Conservation (phyloP, 441 rosid species). For the Theobroma grandiflorum region DNA sequence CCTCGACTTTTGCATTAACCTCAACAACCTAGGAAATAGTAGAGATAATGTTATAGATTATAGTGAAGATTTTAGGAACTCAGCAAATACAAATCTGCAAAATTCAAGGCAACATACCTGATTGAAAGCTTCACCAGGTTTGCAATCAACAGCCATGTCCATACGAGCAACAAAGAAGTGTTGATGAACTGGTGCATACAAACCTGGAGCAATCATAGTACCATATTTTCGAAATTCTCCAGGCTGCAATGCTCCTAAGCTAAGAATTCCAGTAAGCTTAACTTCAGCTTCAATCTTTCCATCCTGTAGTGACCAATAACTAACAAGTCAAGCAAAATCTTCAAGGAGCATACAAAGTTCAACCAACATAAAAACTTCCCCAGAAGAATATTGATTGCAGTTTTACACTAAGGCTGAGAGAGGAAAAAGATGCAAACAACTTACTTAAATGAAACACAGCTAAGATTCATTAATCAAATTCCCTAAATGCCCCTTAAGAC, state of each 20-base stretch:
- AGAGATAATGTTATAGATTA: background rate
- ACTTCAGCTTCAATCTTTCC: slow-evolving; percentile 64
- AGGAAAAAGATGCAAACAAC: background rate
- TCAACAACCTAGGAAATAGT: slow-evolving; percentile 44
- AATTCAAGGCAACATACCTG: slow-evolving; percentile 35
- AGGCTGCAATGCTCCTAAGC: slow-evolving; percentile 57
- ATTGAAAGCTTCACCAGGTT: slow-evolving; percentile 56
- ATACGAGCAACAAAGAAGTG: slow-evolving; percentile 62
- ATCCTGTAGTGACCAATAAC: slow-evolving; percentile 37
- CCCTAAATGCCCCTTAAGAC: background rate
- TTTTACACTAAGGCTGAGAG: background rate
- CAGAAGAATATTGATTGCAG: background rate
- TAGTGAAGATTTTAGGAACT: background rate
- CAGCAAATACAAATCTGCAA: background rate
- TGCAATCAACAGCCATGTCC: slow-evolving; percentile 65
- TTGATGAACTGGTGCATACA: slow-evolving; percentile 61
- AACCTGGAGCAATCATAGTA: slow-evolving; percentile 59
- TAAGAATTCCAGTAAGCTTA: slow-evolving; percentile 59
- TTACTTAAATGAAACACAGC: background rate
- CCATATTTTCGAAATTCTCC: slow-evolving; percentile 58
- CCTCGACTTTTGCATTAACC: slow-evolving; percentile 58
- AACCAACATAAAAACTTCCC: background rate
- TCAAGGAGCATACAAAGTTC: background rate
- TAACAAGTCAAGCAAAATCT: background rate
- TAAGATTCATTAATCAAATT: background rate